Conservation (phyloP, 1,284 basidiomycete species). For the Megacollybia platyphylla region DNA sequence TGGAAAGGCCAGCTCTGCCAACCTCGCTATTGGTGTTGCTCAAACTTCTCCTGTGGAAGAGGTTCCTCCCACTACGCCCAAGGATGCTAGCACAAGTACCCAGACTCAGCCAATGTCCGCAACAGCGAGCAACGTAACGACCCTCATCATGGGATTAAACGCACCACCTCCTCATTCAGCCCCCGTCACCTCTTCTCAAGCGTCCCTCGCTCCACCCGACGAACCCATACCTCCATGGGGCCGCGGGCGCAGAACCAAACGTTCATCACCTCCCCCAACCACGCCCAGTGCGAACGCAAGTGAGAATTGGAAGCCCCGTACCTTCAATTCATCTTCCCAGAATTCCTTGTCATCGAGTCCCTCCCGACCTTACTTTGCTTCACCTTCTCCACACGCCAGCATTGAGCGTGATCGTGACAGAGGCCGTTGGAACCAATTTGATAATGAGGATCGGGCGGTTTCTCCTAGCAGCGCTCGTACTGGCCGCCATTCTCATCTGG, state of each 20-base stretch:
- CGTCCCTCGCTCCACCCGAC: slow-evolving; percentile 13
- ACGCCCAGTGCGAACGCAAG: slow-evolving; percentile 3
- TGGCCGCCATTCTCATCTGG: slow-evolving; percentile 25
- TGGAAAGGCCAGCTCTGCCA: slow-evolving; percentile 38
- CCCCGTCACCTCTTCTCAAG: slow-evolving; percentile 11
- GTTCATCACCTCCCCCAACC: slow-evolving; percentile 11
- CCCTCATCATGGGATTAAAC: slow-evolving; percentile 54
- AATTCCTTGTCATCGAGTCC: neutral
- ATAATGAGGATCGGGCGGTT: slow-evolving; percentile 18
- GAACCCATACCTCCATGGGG: slow-evolving; percentile 22
- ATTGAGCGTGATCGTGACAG: slow-evolving; percentile 2
- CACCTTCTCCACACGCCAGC: slow-evolving; percentile 11
- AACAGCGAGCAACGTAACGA: slow-evolving; percentile 58
- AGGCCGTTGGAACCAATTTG: slow-evolving; percentile 9
- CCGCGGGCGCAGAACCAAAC: slow-evolving; percentile 22
- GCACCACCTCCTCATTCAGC: slow-evolving; percentile 18
- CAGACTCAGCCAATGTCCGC: slow-evolving; percentile 28
- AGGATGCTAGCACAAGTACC: slow-evolving; percentile 1
- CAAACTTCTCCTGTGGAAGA: slow-evolving; percentile 33
- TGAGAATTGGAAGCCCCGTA: neutral
- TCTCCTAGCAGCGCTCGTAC: slow-evolving; percentile 46
- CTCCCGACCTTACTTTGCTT: slow-evolving; percentile 9
- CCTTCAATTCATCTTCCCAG: neutral
- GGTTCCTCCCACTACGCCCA: slow-evolving; percentile 8
- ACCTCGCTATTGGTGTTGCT: slow-evolving; percentile 14